Percentiles rank a stretch among this genome's conserved stretches.
These are phyloP conservation scores for Solanum aculeatissimum DNA, from an alignment of 305 asterid genomes.

Conservation along the genomic window DNA sequence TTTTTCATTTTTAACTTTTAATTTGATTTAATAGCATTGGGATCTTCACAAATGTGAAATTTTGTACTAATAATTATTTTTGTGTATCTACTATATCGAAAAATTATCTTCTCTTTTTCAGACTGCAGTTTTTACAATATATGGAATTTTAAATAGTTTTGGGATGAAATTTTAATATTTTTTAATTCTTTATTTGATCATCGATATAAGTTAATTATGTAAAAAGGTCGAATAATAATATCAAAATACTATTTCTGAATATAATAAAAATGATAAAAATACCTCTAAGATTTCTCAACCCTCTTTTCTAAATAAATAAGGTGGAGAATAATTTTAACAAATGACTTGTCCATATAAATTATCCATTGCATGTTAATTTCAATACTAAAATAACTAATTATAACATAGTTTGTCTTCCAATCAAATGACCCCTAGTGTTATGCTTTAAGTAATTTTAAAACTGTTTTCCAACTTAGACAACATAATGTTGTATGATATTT, in stretches of 20 bases:
- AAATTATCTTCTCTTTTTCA: background rate
- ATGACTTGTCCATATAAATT: too few relatives aligned
- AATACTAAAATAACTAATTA: too few relatives aligned
- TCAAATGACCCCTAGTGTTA: background rate
- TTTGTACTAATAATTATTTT: background rate
- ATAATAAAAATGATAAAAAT: background rate
- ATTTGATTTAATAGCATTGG: background rate
- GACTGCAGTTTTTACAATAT: background rate
- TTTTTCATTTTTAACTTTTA: background rate
- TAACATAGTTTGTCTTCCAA: too few relatives aligned
- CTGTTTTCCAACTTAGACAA: background rate
- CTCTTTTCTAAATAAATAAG: background rate
- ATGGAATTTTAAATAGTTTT: background rate
- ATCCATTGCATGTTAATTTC: background rate
- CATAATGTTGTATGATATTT: background rate
- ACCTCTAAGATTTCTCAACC: background rate
- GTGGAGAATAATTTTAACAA: background rate
- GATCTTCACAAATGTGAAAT: background rate
- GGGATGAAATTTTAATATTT: background rate
- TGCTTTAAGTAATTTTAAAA: background rate
- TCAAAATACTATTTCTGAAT: background rate
- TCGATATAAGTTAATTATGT: too few relatives aligned
- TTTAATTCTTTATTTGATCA: background rate
- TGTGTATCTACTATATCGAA: background rate
- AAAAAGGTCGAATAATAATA: too few relatives aligned